Base-by-base conservation (phyloP, 306 rosid genomes). In the Glycyrrhiza uralensis region DNA sequence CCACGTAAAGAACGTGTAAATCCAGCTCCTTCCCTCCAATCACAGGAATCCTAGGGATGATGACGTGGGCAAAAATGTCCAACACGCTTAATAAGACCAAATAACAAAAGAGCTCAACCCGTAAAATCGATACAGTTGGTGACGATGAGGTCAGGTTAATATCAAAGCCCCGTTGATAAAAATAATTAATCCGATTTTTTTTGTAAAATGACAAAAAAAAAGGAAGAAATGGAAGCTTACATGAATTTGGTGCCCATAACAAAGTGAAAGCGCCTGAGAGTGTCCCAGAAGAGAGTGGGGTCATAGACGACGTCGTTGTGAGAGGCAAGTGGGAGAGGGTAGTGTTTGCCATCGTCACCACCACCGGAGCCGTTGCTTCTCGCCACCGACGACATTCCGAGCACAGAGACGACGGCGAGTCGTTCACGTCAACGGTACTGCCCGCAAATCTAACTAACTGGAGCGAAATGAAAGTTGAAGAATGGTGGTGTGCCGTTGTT, bases 11-110 rank as follows among this genome's bases (percentile, higher is more conserved):
- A 36, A 83, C 77, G 81, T 95, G 97, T 90, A 95, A 88, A 75
- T 95, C 96, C 24, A 95, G 90, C 52, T 95, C 96, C 82, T 89
- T 91, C 28, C 99, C 99, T 64, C 99, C 99, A 77, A 91, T 91
- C 79, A 95, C 99, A 81, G 96, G 99, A 81, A 91, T 76, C 97
- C 99, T 95, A 79, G 1, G 55, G 9, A 76, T 19, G 19, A 61
- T 45, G 32, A 42, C 9, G 47, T 22, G 45, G 17, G 29, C 28
- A 73, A 63, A 69, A 64, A 2, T 6, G 33, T 30, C 38, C 7
- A 77, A 41, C 20, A 18, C n/a, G n/a, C 17, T 60, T 80, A n/a
- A 29, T 39, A 66, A 66, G 1, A 49, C 18, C 61, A 60, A 70
- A 35, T 24, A 35, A 0, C 24, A 29, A 6, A 20, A 41, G 9